Conservation (phyloP, 805 yeast species). For the Saturnispora halmiae region DNA sequence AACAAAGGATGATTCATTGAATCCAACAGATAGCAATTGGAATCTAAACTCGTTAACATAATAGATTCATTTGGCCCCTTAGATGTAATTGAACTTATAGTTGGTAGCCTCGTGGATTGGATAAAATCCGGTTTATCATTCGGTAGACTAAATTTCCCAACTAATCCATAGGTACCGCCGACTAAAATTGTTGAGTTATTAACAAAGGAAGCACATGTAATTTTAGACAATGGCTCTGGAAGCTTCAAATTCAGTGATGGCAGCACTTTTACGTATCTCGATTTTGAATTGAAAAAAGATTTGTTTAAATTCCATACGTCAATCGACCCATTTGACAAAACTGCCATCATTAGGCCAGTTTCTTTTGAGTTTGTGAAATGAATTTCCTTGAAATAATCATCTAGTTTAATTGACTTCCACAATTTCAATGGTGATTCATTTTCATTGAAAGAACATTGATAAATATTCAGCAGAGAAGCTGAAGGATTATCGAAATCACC, state of each 20-base stretch:
- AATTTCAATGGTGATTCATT: slow-evolving; percentile 9
- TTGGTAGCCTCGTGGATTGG: slow-evolving; percentile 18
- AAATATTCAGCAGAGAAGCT: slow-evolving; percentile 19
- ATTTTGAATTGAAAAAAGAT: slow-evolving; percentile 10
- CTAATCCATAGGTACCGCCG: slow-evolving; percentile 24
- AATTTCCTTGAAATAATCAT: slow-evolving; percentile 22
- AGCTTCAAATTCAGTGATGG: slow-evolving; percentile 15
- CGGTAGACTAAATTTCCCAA: slow-evolving; percentile 22
- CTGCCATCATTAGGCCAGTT: slow-evolving; percentile 17
- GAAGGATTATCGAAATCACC: slow-evolving; percentile 10
- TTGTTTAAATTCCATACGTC: slow-evolving; percentile 20
- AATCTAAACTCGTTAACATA: slow-evolving; percentile 8
- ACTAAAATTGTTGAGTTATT: slow-evolving; percentile 19
- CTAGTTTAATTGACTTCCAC: slow-evolving; percentile 16
- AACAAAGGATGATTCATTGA: not conserved
- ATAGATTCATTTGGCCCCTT: slow-evolving; percentile 14
- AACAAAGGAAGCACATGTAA: slow-evolving; percentile 24
- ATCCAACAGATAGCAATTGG: slow-evolving; percentile 1
- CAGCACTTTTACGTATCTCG: slow-evolving; percentile 6
- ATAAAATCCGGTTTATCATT: slow-evolving; percentile 20
- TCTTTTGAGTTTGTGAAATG: slow-evolving; percentile 19
- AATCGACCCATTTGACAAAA: slow-evolving; percentile 24
- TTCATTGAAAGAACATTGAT: slow-evolving; percentile 14
- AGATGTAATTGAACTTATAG: slow-evolving; percentile 18
- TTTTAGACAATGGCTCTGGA: slow-evolving; percentile 10